These are phyloP conservation scores for Pythium sukuiense DNA, from an alignment of 352 stramenopile genomes.

Conservation along the genomic window DNA sequence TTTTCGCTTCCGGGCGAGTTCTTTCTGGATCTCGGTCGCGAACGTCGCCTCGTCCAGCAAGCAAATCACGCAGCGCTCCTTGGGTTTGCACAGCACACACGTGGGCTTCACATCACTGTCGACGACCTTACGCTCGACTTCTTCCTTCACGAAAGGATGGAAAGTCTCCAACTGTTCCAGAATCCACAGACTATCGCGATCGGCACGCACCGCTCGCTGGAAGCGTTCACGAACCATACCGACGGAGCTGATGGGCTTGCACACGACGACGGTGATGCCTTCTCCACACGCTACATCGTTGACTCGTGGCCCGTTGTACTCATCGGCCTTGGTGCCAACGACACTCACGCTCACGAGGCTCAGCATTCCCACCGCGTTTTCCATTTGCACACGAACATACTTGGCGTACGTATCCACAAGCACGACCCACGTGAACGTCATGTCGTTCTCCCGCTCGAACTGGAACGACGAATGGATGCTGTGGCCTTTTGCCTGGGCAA, in stretches of 20 bases:
- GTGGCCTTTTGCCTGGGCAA: slow-evolving; percentile 47
- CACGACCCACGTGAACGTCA: slow-evolving; percentile 39
- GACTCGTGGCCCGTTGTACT: slow-evolving; percentile 59
- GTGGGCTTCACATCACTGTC: slow-evolving; percentile 7
- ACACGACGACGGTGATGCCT: slow-evolving; percentile 56
- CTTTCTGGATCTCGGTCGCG: slow-evolving; percentile 23
- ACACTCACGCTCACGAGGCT: slow-evolving; percentile 50
- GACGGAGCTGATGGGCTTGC: slow-evolving; percentile 34
- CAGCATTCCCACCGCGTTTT: slow-evolving; percentile 50
- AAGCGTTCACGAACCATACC: slow-evolving; percentile 57
- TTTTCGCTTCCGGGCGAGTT: slow-evolving; percentile 9
- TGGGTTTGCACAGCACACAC: slow-evolving; percentile 32
- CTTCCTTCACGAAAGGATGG: slow-evolving; percentile 42
- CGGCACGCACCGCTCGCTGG: slow-evolving; percentile 49
- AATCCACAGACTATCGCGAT: slow-evolving; percentile 44
- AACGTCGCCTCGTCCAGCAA: slow-evolving; percentile 28
- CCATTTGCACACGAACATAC: slow-evolving; percentile 67
- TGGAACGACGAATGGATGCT: slow-evolving; percentile 51
- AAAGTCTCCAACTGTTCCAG: slow-evolving; percentile 71
- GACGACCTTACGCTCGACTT: slow-evolving; percentile 3
- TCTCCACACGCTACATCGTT: slow-evolving; percentile 59
- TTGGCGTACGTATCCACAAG: slow-evolving; percentile 56
- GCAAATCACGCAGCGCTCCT: slow-evolving; percentile 30
- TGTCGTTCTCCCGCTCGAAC: slow-evolving; percentile 26
- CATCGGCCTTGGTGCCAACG: slow-evolving; percentile 36